Evolutionary conservation across 306 rosid genomes (phyloP).

Genomic region (Hippophae tibetana): DNA sequence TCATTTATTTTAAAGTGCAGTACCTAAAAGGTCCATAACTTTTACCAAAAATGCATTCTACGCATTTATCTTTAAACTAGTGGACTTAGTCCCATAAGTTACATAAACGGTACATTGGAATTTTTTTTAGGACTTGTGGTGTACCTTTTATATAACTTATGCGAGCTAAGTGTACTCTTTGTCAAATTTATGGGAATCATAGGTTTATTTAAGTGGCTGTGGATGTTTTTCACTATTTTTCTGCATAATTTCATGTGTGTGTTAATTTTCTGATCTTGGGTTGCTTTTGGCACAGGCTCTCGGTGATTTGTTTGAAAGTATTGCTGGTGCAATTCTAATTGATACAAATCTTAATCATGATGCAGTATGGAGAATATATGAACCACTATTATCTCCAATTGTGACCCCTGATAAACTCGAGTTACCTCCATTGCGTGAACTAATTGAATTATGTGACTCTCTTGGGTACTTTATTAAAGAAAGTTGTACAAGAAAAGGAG

Average conservation of each 20-base stretch:
- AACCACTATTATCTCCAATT: constrained; percentile 77
- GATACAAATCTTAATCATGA: constrained; percentile 71
- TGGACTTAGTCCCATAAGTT: too few species aligned
- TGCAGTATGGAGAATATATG: constrained; percentile 66
- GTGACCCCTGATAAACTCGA: constrained; percentile 94
- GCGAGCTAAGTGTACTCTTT: too few species aligned
- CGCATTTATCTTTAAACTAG: too few species aligned
- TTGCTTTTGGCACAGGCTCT: constrained; percentile 48
- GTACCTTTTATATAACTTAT: too few species aligned
- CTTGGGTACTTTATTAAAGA: constrained; percentile 64
- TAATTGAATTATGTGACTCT: constrained; percentile 59
- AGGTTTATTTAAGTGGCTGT: not conserved
- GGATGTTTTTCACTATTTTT: not conserved
- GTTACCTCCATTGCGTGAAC: constrained; percentile 62
- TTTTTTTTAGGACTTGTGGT: too few species aligned
- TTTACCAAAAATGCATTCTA: too few species aligned
- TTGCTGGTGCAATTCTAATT: constrained; percentile 80
- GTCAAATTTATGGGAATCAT: not conserved
- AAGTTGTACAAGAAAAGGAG: constrained; percentile 41
- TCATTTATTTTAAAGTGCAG: too few species aligned
- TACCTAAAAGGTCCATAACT: too few species aligned
- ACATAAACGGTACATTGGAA: too few species aligned
- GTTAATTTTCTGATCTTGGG: constrained; percentile 16
- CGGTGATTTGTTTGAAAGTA: constrained; percentile 94
- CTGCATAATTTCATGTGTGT: not conserved